A percentile compares a stretch with the other conserved stretches of the same genome.
phyloP scores from a whole-genome alignment of 208 protist species.

The Trypanosoma grayi region DNA sequence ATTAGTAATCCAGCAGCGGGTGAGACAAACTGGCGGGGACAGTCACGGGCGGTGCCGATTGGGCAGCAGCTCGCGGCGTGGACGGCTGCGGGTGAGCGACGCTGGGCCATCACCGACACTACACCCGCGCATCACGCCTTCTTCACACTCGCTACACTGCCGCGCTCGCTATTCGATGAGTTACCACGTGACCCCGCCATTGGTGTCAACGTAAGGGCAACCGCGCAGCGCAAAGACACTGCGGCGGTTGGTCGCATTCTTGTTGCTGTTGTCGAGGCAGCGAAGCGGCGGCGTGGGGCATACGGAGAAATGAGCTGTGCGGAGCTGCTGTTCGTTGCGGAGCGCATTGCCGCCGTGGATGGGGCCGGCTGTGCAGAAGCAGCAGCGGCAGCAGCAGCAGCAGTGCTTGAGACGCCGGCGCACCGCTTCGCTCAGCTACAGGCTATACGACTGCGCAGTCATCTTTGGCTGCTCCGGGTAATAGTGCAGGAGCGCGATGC shows the following conservation, averaged over 20 bases:
- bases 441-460: constrained; percentile 62
- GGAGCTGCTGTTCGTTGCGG: constrained; percentile 33
- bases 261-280: constrained; percentile 34
- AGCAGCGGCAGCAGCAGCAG: background rate
- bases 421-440: constrained; percentile 68
- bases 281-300: constrained; percentile 17
- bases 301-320: constrained; percentile 2
- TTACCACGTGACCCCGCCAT: background rate
- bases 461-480: constrained; percentile 50
- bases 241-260: constrained; percentile 48
- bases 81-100: constrained; percentile 15
- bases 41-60: constrained; percentile 8
- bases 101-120: constrained; percentile 26
- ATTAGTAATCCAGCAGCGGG: too few species aligned
- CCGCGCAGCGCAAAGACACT: constrained; percentile 38
- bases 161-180: constrained; percentile 19
- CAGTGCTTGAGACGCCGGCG: background rate
- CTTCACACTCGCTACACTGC: constrained; percentile 37
- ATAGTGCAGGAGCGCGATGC: constrained; percentile 44
- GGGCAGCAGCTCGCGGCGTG: constrained; percentile 22
- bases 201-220: too few species aligned
- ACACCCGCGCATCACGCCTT: constrained; percentile 51
- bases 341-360: constrained; percentile 27
- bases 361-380: too few species aligned
- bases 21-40: constrained; percentile 17